A percentile compares a stretch with the other conserved stretches of the same genome.
Evolutionary conservation across 140 eudicot species (phyloP).

Genomic region (Flaveria floridana): DNA sequence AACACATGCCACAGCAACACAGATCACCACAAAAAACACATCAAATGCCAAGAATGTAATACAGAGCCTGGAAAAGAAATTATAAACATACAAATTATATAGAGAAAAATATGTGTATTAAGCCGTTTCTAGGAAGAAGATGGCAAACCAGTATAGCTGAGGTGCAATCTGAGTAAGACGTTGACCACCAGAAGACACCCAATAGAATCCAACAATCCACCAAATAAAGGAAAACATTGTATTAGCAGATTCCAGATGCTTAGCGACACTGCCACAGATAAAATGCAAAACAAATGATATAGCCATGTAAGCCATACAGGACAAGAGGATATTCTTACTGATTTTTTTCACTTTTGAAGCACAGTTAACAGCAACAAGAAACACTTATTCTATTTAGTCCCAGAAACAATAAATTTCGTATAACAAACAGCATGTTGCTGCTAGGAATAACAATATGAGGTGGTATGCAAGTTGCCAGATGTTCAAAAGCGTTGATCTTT

Average conservation of each 20-base stretch:
- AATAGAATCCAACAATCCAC: slow-evolving; percentile 99
- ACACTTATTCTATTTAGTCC: slow-evolving; percentile 9
- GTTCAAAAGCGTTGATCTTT: neutral
- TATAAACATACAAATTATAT: neutral
- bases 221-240: slow-evolving; percentile 92
- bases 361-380: slow-evolving; percentile 12
- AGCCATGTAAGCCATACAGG: slow-evolving; percentile 2
- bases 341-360: neutral
- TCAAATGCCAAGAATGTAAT: slow-evolving; percentile 93
- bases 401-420: neutral
- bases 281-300: slow-evolving; percentile 14
- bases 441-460: neutral
- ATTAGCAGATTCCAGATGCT: slow-evolving; percentile 89
- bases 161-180: slow-evolving; percentile 61
- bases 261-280: slow-evolving; percentile 63
- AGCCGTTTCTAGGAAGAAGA: neutral
- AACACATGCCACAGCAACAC: slow-evolving; percentile 90
- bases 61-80: slow-evolving; percentile 65
- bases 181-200: slow-evolving; percentile 85
- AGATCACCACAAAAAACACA: slow-evolving; percentile 89
- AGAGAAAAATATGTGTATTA: slow-evolving; percentile 5
- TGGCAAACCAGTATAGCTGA: slow-evolving; percentile 80
- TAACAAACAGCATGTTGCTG: slow-evolving; percentile 10
- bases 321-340: neutral
- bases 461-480: neutral